Percentiles rank a stretch among this genome's conserved stretches.
These are phyloP conservation scores for Sclerotiophoma versabilis DNA, from an alignment of 2,329 filamentous ascomycete species.

Conservation along the genomic window DNA sequence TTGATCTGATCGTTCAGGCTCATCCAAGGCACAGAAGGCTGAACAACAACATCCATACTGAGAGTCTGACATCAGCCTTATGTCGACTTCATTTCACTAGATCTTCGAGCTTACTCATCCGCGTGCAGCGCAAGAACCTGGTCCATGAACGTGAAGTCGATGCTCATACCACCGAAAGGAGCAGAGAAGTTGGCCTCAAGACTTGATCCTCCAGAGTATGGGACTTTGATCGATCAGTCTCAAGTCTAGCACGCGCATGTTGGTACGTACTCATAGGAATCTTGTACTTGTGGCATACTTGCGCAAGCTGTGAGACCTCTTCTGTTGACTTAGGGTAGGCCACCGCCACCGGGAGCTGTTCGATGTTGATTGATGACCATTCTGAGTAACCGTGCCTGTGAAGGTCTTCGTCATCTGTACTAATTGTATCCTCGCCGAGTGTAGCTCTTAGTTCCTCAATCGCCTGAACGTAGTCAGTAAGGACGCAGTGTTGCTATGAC, in stretches of 20 bases:
- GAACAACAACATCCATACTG: constrained; percentile 87
- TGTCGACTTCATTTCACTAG: neutral
- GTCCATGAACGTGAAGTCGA: constrained; percentile 91
- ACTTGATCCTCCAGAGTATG: constrained; percentile 85
- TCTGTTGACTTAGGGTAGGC: constrained; percentile 70
- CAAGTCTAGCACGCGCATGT: neutral
- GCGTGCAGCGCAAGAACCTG: constrained; percentile 79
- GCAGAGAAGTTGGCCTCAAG: constrained; percentile 91
- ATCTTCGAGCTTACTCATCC: constrained; percentile 63
- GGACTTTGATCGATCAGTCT: constrained; percentile 57
- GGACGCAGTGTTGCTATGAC: neutral
- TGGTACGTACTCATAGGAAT: constrained; percentile 69
- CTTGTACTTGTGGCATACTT: constrained; percentile 77
- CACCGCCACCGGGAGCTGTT: constrained; percentile 68
- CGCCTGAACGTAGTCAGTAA: constrained; percentile 52
- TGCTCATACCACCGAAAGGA: constrained; percentile 83
- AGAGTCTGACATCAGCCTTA: constrained; percentile 26
- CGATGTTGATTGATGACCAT: constrained; percentile 73
- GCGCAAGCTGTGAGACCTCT: constrained; percentile 69
- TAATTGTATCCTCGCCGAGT: constrained; percentile 67
- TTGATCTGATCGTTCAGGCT: constrained; percentile 79
- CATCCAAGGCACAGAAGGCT: constrained; percentile 93
- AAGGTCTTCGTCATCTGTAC: constrained; percentile 69
- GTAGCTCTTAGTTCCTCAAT: constrained; percentile 60
- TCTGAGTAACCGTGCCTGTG: constrained; percentile 72